phyloP scores from a whole-genome alignment of 768 basidiomycete genomes.

The Auriscalpium vulgare region DNA sequence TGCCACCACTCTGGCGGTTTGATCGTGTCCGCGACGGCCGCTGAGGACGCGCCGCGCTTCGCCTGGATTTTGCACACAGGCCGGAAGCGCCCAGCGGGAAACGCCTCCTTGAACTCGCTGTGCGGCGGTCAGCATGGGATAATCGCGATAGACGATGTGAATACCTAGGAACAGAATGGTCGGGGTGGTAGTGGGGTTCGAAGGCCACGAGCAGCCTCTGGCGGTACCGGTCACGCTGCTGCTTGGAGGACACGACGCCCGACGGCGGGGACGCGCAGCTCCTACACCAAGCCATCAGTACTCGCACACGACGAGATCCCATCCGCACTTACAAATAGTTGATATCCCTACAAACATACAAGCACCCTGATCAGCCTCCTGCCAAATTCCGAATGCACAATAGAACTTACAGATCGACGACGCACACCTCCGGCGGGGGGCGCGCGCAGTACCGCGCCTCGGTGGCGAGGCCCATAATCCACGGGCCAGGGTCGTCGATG shows the following conservation, averaged over 20 bases:
- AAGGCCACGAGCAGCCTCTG: conserved; percentile 70
- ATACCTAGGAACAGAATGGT: conserved; percentile 72
- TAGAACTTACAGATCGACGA: conserved; percentile 73
- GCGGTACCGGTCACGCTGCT: conserved; percentile 74
- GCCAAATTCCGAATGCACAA: conserved; percentile 8
- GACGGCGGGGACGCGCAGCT: conserved; percentile 75
- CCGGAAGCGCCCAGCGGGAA: conserved; percentile 86
- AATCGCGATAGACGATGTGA: conserved; percentile 2
- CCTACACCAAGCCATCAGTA: conserved; percentile 25
- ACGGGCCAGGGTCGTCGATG: conserved; percentile 94
- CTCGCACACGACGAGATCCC: conserved; percentile 3
- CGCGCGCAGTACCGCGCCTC: conserved; percentile 76
- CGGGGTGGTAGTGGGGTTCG: conserved; percentile 83
- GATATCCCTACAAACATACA: conserved; percentile 50
- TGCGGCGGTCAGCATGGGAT: neutral
- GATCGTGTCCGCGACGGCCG: conserved; percentile 83
- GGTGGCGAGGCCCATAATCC: conserved; percentile 87
- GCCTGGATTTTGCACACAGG: conserved; percentile 88
- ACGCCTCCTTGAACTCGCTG: conserved; percentile 92
- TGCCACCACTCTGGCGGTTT: conserved; percentile 94
- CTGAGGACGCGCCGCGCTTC: conserved; percentile 69
- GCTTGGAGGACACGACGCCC: conserved; percentile 66
- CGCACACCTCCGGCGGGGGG: conserved; percentile 72
- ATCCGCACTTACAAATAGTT: conserved; percentile 56
- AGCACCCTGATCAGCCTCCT: neutral